phyloP scores from a whole-genome alignment of 2,329 filamentous ascomycete genomes.

The Thelonectria rubi region DNA sequence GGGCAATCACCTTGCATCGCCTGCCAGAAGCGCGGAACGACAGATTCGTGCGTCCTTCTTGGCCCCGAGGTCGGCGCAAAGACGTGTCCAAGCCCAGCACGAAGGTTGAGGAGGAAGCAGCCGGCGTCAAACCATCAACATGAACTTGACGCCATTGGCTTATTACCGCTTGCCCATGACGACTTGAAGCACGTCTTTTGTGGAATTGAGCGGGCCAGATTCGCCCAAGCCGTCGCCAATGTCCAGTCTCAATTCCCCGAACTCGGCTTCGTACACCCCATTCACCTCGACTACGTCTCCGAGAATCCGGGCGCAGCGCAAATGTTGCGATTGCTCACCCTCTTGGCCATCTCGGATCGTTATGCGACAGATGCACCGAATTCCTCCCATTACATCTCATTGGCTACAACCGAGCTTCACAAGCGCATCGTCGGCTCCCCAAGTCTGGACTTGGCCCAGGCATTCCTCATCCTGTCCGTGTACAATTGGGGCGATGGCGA shows the following conservation, averaged over 20 bases:
- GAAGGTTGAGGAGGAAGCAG: conserved; percentile 27
- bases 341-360: conserved; percentile 29
- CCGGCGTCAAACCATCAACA: not conserved
- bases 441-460: conserved; percentile 31
- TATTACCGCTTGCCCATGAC: not conserved
- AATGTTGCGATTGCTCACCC: conserved; percentile 31
- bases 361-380: conserved; percentile 3
- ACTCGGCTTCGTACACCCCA: conserved; percentile 37
- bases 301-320: conserved; percentile 16
- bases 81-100: not conserved
- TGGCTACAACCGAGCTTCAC: conserved; percentile 29
- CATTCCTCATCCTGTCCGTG: conserved; percentile 33
- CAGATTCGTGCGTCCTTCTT: conserved; percentile 29
- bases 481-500: conserved; percentile 41
- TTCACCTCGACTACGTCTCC: conserved; percentile 35
- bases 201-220: not conserved
- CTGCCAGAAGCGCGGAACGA: conserved; percentile 32
- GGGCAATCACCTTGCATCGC: conserved; percentile 37
- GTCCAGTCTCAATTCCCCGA: conserved; percentile 40
- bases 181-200: conserved; percentile 25
- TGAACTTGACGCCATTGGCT: not conserved
- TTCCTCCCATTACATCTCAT: not conserved
- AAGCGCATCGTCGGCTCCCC: conserved; percentile 29
- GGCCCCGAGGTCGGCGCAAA: conserved; percentile 25
- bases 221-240: conserved; percentile 26